Evolutionary conservation across 352 stramenopile species (phyloP).

Genomic region (Phytopythium sindhum): DNA sequence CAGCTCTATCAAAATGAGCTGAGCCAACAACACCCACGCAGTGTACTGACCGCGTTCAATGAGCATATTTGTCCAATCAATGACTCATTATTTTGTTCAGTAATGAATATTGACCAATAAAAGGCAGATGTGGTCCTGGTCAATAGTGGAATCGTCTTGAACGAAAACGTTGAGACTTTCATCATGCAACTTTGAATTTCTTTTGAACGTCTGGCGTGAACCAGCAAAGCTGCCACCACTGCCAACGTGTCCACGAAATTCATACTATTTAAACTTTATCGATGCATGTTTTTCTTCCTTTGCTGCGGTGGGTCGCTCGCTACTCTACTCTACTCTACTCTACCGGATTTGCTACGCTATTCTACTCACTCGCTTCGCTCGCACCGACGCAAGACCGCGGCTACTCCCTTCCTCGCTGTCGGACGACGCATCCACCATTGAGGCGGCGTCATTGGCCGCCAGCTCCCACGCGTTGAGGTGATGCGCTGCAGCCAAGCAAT

Average conservation of each 20-base stretch:
- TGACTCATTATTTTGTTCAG: neutral
- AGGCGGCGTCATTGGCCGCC: neutral
- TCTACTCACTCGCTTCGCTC: neutral
- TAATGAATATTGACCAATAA: neutral
- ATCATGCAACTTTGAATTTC: too few species aligned
- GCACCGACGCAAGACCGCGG: neutral
- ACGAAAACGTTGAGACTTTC: too few species aligned
- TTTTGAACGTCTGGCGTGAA: too few species aligned
- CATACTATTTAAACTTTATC: too few species aligned
- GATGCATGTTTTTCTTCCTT: neutral
- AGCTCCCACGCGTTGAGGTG: slow-evolving; percentile 8
- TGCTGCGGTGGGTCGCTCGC: neutral
- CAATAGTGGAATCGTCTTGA: neutral
- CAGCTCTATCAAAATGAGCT: neutral
- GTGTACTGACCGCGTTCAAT: neutral
- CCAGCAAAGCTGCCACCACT: too few species aligned
- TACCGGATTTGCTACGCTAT: neutral
- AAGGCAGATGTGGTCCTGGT: neutral
- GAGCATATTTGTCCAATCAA: neutral
- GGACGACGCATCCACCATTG: neutral
- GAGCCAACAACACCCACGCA: too few species aligned
- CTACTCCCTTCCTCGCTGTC: slow-evolving; percentile 3
- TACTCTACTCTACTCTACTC: neutral
- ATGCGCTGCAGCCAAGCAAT: neutral
- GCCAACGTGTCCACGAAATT: too few species aligned